Conservation (phyloP, 306 rosid species). For the Potentilla sterilis region DNA sequence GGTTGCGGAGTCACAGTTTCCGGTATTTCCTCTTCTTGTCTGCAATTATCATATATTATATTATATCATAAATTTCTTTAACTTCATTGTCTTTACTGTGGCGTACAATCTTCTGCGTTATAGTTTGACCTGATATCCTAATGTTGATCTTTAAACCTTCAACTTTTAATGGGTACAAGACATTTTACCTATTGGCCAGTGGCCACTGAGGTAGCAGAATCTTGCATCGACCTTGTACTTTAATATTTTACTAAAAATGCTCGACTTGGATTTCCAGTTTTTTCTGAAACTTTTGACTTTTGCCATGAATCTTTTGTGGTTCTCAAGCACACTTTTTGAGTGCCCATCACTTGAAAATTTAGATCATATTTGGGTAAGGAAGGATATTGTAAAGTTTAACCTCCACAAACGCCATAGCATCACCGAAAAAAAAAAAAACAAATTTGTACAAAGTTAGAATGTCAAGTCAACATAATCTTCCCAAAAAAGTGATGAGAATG, state of each 20-base stretch:
- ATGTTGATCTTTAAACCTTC: background rate
- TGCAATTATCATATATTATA: slow-evolving; percentile 5
- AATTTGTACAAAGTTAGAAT: background rate
- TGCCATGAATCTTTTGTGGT: background rate
- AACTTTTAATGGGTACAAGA: background rate
- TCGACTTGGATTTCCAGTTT: background rate
- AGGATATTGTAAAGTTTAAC: background rate
- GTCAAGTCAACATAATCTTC: background rate
- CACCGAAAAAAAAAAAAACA: background rate
- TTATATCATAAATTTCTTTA: background rate
- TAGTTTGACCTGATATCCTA: slow-evolving; percentile 1
- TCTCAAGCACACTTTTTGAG: background rate
- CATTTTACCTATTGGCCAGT: background rate
- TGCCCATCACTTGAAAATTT: background rate
- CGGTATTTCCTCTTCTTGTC: slow-evolving; percentile 46
- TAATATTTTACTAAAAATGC: background rate
- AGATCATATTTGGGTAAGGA: background rate
- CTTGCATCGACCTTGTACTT: background rate
- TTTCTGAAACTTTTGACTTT: background rate
- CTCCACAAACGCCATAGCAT: background rate
- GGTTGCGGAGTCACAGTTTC: slow-evolving; percentile 83
- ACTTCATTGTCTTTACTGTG: background rate
- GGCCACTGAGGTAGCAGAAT: background rate
- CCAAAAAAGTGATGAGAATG: background rate
- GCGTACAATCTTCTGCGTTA: background rate